Evolutionary conservation across 2,329 filamentous ascomycete species (phyloP).

Genomic region (Nemania bipapillata): DNA sequence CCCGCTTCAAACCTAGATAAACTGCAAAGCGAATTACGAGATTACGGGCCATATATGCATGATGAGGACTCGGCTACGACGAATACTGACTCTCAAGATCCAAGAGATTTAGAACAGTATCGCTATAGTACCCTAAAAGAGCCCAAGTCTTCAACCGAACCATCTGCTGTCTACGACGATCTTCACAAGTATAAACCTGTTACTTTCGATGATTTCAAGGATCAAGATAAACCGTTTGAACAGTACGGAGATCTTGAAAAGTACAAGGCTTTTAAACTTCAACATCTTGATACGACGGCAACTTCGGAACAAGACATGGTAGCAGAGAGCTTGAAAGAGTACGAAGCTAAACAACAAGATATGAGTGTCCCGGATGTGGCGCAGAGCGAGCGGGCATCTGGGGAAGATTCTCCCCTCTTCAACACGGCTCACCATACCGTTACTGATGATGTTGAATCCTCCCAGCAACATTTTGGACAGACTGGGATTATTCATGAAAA

Average conservation of each 20-base stretch:
- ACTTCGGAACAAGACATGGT: constrained; percentile 50
- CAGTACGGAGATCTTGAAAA: constrained; percentile 57
- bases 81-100: constrained; percentile 1
- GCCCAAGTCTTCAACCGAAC: constrained; percentile 26
- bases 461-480: constrained; percentile 54
- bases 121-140: constrained; percentile 40
- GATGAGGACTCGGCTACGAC: constrained; percentile 52
- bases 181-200: constrained; percentile 54
- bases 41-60: constrained; percentile 54
- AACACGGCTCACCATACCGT: constrained; percentile 1
- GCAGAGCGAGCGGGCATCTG: no score
- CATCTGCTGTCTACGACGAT: constrained; percentile 52
- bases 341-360: constrained; percentile 52
- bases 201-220: constrained; percentile 43
- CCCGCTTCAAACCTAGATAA: constrained; percentile 33
- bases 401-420: neutral
- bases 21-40: constrained; percentile 53
- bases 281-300: constrained; percentile 52
- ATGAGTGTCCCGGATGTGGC: neutral
- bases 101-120: constrained; percentile 58
- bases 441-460: no score
- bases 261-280: constrained; percentile 54
- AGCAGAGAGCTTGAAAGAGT: constrained; percentile 53
- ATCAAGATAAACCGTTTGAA: constrained; percentile 46
- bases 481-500: constrained; percentile 53